Evolutionary conservation across 768 basidiomycete genomes (phyloP), one percentile per base, ranked within the genome.

Genomic region (Lentinula edodes): DNA sequence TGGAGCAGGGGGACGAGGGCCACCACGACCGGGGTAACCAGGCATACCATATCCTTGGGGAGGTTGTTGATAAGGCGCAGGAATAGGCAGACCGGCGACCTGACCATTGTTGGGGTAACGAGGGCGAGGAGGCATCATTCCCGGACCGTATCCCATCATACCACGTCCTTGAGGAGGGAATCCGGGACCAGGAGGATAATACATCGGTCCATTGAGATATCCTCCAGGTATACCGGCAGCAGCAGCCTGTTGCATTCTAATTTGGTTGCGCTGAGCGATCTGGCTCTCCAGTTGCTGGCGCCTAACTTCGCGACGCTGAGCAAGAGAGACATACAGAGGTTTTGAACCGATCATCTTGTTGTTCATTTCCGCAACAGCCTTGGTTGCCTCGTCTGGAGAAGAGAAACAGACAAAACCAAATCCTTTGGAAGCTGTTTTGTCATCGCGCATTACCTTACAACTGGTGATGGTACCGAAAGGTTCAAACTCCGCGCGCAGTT

Each of bases 361-460:
- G 85, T 99, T 99, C 95, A 99, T 97, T 81, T 99, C 97, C 60
- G 94, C 92, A 63, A 98, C 95, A 63, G 97, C 97, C 81, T 98
- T 98, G 71, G 94, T 98, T 23, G 97, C 95, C 78, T 99, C 97
- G 66, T 99, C 97, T 52, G 97, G 95, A 58, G 94, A 90, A 39
- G 94, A 93, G 83, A 94, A 99, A 78, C 97, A 99, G 68, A 99
- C 97, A 73, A 99, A 99, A 66, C 97, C 97, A 71, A 99, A 99
- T 67, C 96, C 95, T 74, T 95, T 95, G 9, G 95, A 97, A 57
- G 82, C 86, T 62, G 83, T 84, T 76, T 93, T 96, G 62, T 98
- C 97, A 75, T 98, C 96, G 66, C 91, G 88, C 97, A 99, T 99
- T 73, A 99, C 91, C 82, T 97, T 98, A 84, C 91, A 95, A 73